Evolutionary conservation across 2,329 filamentous ascomycete genomes (phyloP).

Genomic region (Dothideomycetes sp.): DNA sequence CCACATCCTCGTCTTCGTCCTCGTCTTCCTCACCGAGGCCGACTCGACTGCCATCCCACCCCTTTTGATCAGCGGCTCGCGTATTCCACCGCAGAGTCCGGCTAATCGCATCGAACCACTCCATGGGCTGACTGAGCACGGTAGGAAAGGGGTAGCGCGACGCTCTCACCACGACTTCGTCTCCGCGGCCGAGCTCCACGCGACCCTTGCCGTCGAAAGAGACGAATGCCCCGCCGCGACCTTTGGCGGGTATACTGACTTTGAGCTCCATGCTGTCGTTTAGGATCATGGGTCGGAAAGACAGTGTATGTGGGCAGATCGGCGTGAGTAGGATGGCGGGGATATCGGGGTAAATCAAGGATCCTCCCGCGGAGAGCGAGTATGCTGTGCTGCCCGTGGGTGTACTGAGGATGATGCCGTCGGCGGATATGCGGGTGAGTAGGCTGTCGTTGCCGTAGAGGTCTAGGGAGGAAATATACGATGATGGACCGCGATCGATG

Average conservation of each 20-base stretch:
- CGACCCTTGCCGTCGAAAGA: slow-evolving; percentile 96
- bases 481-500: slow-evolving; percentile 91
- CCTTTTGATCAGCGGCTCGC: slow-evolving; percentile 82
- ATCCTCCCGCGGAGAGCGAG: slow-evolving; percentile 88
- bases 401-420: slow-evolving; percentile 95
- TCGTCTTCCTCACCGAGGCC: slow-evolving; percentile 12
- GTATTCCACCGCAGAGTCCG: slow-evolving; percentile 93
- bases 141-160: slow-evolving; percentile 97
- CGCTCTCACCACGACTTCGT: slow-evolving; percentile 91
- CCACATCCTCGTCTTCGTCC: slow-evolving; percentile 1
- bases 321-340: slow-evolving; percentile 93
- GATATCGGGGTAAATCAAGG: slow-evolving; percentile 91
- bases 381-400: slow-evolving; percentile 88
- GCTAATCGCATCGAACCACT: slow-evolving; percentile 96
- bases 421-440: slow-evolving; percentile 88
- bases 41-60: slow-evolving; percentile 39
- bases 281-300: slow-evolving; percentile 94
- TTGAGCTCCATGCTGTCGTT: slow-evolving; percentile 89
- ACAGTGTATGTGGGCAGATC: slow-evolving; percentile 93
- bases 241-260: slow-evolving; percentile 73
- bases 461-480: slow-evolving; percentile 94
- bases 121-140: slow-evolving; percentile 75
- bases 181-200: slow-evolving; percentile 82
- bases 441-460: slow-evolving; percentile 92
- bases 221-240: slow-evolving; percentile 88